Conservation (phyloP, 805 yeast species). For the Kregervanrija delftensis region DNA sequence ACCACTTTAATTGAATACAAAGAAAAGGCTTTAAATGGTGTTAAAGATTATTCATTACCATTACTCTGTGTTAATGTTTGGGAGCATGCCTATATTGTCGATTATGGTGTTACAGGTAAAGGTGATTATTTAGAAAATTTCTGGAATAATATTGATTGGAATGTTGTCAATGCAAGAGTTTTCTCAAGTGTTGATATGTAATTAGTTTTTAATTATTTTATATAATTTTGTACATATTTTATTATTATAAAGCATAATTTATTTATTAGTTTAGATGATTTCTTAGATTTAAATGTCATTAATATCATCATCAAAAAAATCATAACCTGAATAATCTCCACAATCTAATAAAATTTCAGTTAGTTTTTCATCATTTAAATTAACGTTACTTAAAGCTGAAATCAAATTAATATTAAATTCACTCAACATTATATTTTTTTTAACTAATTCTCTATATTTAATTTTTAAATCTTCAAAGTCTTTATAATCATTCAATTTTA, state of each 20-base stretch:
- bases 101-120: conserved; percentile 77
- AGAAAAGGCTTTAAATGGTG: conserved; percentile 21
- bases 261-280: too few species aligned
- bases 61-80: conserved; percentile 74
- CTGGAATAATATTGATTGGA: conserved; percentile 84
- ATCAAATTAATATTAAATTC: conserved; percentile 28
- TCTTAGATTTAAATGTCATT: conserved; percentile 3
- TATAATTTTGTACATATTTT: not conserved
- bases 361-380: conserved; percentile 27
- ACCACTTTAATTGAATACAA: conserved; percentile 35
- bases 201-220: not conserved
- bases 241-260: too few species aligned
- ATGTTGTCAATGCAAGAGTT: conserved; percentile 47
- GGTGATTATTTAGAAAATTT: conserved; percentile 66
- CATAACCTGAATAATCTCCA: conserved; percentile 24
- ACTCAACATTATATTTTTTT: conserved; percentile 18
- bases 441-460: conserved; percentile 11
- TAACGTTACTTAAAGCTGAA: conserved; percentile 26
- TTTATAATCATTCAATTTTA: conserved; percentile 10
- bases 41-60: conserved; percentile 62
- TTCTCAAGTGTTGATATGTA: conserved; percentile 16
- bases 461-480: conserved; percentile 12
- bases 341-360: conserved; percentile 24
- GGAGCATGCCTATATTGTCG: conserved; percentile 83
- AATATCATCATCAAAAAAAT: conserved; percentile 17